A percentile compares a stretch with the other conserved stretches of the same genome.
Conservation (phyloP, 345 rosid species). For the Garcia nutans region DNA sequence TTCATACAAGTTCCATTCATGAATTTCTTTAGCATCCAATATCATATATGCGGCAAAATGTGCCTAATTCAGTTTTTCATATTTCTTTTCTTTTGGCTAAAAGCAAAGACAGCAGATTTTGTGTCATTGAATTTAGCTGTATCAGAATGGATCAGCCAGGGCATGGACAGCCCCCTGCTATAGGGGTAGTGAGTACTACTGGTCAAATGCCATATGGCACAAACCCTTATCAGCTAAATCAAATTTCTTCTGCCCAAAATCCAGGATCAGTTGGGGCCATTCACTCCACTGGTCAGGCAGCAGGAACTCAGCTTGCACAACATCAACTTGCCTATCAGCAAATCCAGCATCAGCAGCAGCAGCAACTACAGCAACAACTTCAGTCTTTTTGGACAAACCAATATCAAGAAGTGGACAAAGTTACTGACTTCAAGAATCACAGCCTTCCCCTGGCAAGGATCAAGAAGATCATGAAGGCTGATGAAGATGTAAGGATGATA, state of each 20-base stretch:
- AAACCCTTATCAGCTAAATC: constrained; percentile 59
- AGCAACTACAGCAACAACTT: constrained; percentile 83
- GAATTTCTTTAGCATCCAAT: not conserved
- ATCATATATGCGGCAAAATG: not conserved
- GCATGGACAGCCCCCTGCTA: constrained; percentile 61
- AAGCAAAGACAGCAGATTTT: constrained; percentile 12
- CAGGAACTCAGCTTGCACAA: constrained; percentile 57
- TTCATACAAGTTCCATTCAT: not conserved
- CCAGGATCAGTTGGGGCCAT: constrained; percentile 45
- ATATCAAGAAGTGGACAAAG: constrained; percentile 74
- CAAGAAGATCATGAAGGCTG: constrained; percentile 99
- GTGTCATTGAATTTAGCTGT: constrained; percentile 16
- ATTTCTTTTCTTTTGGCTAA: constrained; percentile 12
- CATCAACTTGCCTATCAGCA: constrained; percentile 81
- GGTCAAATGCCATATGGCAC: constrained; percentile 54
- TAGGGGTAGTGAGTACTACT: constrained; percentile 44
- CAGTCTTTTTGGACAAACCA: constrained; percentile 85
- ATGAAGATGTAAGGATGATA: constrained; percentile 96
- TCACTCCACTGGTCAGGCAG: constrained; percentile 47
- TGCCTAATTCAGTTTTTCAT: not conserved
- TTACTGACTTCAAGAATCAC: constrained; percentile 86
- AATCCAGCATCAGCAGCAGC: constrained; percentile 90
- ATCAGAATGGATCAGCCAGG: constrained; percentile 77
- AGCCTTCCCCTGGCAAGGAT: constrained; percentile 94
- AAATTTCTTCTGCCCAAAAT: constrained; percentile 45